Evolutionary conservation across 768 basidiomycete species (phyloP).

Genomic region (Boletus tylopilopsis): DNA sequence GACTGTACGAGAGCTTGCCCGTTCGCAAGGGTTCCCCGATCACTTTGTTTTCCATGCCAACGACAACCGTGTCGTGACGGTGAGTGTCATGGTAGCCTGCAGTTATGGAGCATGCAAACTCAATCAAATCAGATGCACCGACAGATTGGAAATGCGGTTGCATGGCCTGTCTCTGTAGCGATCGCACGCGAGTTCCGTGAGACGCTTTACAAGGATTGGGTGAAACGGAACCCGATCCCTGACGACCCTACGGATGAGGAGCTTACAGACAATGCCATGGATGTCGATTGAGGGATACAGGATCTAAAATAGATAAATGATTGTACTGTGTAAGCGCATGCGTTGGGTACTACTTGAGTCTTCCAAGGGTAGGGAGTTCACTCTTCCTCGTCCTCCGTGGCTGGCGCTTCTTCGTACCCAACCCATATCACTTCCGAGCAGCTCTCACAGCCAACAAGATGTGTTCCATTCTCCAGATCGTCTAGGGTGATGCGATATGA

Average conservation of each 20-base stretch:
- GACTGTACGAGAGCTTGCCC: conserved; percentile 71
- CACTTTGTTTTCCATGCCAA: conserved; percentile 58
- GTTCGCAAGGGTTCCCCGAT: conserved; percentile 83
- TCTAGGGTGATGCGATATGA: conserved; percentile 51
- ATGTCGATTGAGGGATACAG: conserved; percentile 33
- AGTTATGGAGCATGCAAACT: not conserved
- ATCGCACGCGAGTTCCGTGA: conserved; percentile 60
- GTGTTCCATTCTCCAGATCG: conserved; percentile 67
- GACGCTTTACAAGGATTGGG: conserved; percentile 52
- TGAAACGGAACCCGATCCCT: conserved; percentile 20
- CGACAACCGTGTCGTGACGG: conserved; percentile 54
- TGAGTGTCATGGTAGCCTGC: conserved; percentile 31
- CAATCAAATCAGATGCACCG: conserved; percentile 57
- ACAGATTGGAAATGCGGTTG: conserved; percentile 80
- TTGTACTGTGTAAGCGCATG: too few species aligned
- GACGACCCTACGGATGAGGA: conserved; percentile 30
- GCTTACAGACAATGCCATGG: conserved; percentile 23
- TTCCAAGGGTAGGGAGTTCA: not conserved
- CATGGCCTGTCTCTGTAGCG: conserved; percentile 60
- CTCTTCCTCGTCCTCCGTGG: conserved; percentile 23
- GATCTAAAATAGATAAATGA: too few species aligned
- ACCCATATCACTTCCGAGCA: conserved; percentile 86
- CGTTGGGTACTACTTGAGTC: too few species aligned
- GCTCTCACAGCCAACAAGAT: conserved; percentile 66
- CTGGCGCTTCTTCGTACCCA: conserved; percentile 61